Evolutionary conservation across 768 basidiomycete genomes (phyloP).

Genomic region (Russula ochroleuca): DNA sequence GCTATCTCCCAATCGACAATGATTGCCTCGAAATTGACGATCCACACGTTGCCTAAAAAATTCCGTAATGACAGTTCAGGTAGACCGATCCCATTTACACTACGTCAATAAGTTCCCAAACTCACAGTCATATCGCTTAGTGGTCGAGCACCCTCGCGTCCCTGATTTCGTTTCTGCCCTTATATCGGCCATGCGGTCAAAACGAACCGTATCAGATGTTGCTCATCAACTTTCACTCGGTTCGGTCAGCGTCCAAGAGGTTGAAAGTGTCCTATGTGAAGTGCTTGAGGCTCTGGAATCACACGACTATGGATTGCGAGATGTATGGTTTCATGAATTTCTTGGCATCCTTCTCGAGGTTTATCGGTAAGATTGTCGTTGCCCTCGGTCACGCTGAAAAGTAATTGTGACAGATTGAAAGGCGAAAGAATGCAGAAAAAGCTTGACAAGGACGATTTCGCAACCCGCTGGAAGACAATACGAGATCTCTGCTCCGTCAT

Average conservation of each 20-base stretch:
- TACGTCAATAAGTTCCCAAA: neutral
- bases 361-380: slow-evolving; percentile 33
- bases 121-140: slow-evolving; percentile 12
- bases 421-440: slow-evolving; percentile 32
- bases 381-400: neutral
- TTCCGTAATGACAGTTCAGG: neutral
- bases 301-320: slow-evolving; percentile 38
- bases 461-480: slow-evolving; percentile 53
- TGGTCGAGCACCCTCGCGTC: slow-evolving; percentile 22
- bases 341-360: slow-evolving; percentile 46
- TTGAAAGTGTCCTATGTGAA: slow-evolving; percentile 46
- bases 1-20: slow-evolving; percentile 38
- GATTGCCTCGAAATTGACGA: slow-evolving; percentile 14
- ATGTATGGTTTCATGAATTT: slow-evolving; percentile 47
- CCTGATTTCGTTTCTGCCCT: slow-evolving; percentile 28
- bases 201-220: slow-evolving; percentile 55
- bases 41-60: slow-evolving; percentile 22
- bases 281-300: slow-evolving; percentile 46
- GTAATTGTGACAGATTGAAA: slow-evolving; percentile 33
- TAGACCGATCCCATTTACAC: slow-evolving; percentile 26
- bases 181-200: slow-evolving; percentile 45
- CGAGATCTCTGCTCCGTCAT: slow-evolving; percentile 63
- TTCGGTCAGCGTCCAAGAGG: slow-evolving; percentile 40
- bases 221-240: slow-evolving; percentile 50
- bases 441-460: slow-evolving; percentile 41